These are phyloP conservation scores for Penicillium sp. DNA, from an alignment of 2,329 filamentous ascomycete genomes.

Conservation along the genomic window DNA sequence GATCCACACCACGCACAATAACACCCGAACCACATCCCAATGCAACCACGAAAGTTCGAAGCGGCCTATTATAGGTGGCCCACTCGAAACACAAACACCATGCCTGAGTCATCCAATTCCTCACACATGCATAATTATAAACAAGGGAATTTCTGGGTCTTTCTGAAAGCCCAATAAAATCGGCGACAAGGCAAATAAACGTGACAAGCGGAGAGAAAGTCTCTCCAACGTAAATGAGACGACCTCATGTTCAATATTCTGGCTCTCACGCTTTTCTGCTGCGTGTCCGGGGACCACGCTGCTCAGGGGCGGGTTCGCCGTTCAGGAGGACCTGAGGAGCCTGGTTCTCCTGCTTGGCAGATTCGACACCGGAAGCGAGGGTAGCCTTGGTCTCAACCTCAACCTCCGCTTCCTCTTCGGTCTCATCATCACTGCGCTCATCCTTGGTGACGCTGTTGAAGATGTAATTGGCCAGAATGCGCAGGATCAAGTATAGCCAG, in stretches of 20 bases:
- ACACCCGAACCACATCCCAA: constrained; percentile 2
- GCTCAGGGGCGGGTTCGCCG: constrained; percentile 34
- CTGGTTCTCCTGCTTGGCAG: constrained; percentile 30
- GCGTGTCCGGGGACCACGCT: constrained; percentile 24
- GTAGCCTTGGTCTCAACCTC: constrained; percentile 23
- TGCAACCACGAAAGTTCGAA: constrained; percentile 4
- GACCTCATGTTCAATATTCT: background rate
- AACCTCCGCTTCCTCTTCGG: constrained; percentile 34
- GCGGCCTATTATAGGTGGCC: constrained; percentile 1
- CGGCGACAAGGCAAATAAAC: background rate
- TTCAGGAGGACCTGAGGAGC: constrained; percentile 41
- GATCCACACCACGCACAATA: constrained; percentile 1
- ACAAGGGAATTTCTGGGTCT: constrained; percentile 5
- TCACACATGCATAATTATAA: constrained; percentile 18
- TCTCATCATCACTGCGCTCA: constrained; percentile 48
- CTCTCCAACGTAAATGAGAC: background rate
- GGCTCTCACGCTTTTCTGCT: constrained; percentile 23
- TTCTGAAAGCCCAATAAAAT: constrained; percentile 7
- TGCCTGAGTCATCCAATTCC: constrained; percentile 3
- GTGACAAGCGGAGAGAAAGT: background rate
- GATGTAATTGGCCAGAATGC: constrained; percentile 45
- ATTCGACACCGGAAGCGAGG: constrained; percentile 28
- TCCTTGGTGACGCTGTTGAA: constrained; percentile 41
- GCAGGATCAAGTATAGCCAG: constrained; percentile 48
- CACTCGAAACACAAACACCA: constrained; percentile 12